These are phyloP conservation scores for Hymenoscyphus occultus DNA, from an alignment of 2,329 filamentous ascomycete species.

Conservation along the genomic window DNA sequence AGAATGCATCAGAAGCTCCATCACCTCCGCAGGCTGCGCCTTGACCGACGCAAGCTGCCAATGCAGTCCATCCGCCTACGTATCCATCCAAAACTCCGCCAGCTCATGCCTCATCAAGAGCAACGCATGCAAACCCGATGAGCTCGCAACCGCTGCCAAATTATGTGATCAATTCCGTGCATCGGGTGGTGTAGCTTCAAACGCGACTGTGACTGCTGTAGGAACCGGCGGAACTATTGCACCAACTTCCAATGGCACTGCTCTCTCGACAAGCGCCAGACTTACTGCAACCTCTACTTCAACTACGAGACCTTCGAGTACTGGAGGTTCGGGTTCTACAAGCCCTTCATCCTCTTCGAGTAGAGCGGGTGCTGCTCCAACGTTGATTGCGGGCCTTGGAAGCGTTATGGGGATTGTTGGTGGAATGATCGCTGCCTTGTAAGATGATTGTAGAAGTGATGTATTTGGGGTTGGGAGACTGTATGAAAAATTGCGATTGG, in stretches of 20 bases:
- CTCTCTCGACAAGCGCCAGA: conserved; percentile 7
- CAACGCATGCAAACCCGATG: conserved; percentile 35
- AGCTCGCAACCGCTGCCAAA: conserved; percentile 34
- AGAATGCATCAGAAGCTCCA: conserved; percentile 38
- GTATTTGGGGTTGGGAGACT: background rate
- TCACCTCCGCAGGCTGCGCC: conserved; percentile 40
- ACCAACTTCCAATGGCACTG: background rate
- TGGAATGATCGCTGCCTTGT: conserved; percentile 23
- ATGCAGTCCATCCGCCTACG: conserved; percentile 35
- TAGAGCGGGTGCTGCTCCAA: conserved; percentile 7
- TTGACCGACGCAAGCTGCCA: conserved; percentile 41
- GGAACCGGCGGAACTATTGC: background rate
- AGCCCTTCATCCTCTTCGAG: background rate
- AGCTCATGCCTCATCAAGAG: conserved; percentile 28
- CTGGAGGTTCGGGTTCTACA: background rate
- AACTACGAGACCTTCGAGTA: background rate
- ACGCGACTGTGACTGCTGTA: conserved; percentile 11
- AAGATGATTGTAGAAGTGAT: background rate
- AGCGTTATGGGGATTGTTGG: conserved; percentile 18
- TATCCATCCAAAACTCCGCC: conserved; percentile 36
- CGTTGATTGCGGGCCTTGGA: conserved; percentile 16
- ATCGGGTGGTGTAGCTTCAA: background rate
- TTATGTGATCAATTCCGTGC: conserved; percentile 37
- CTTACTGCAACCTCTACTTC: conserved; percentile 1
- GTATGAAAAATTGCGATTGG: conserved; percentile 2